Base-by-base conservation (phyloP, 306 rosid genomes). In the Prunus dulcis region DNA sequence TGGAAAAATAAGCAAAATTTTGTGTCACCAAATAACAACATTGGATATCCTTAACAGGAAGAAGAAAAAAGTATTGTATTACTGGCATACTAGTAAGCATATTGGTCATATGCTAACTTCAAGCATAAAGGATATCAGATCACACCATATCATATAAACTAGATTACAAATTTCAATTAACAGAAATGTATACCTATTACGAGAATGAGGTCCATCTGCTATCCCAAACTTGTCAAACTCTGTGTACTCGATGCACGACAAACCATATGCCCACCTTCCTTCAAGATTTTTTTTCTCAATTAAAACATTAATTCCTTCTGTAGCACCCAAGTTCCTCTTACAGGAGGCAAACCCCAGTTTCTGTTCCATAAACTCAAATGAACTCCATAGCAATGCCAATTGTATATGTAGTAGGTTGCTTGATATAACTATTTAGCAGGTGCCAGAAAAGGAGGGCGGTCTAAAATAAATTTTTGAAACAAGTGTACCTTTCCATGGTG, bases 261-360 rank as follows among this genome's bases (percentile, higher is more conserved):
- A 78, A 30, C 97, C 98, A 75, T 95, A 95, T 47, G 88, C 87
- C 96, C 97, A 92, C 78, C 84, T 87, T 71, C 98, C 99, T 82
- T 95, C 82, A 71, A 78, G 84, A 66, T 70, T 79, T 86, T 85
- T 91, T 89, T 86, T 95, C 89, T 92, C 97, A 78, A 88, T 82
- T 62, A 95, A 89, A 64, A 90, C 99, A 86, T 95, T 90, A 68
- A 95, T 78, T 84, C 99, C 99, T 82, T 95, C 99, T 66, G 99
- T 91, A 71, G 99, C 99, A 46, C 97, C 92, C 23, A 77, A 67
- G 80, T 67, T 85, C 82, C 93, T 84, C 89, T 91, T 83, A 75
- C 97, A 92, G 41, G 99, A 92, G 82, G 99, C 99, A 61, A 92
- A 95, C 62, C 99, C 99, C 78, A 95, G 80, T 86, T 88, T 92